Evolutionary conservation across 257 asterid species (phyloP).

Genomic region (Galeopsis tetrahit): DNA sequence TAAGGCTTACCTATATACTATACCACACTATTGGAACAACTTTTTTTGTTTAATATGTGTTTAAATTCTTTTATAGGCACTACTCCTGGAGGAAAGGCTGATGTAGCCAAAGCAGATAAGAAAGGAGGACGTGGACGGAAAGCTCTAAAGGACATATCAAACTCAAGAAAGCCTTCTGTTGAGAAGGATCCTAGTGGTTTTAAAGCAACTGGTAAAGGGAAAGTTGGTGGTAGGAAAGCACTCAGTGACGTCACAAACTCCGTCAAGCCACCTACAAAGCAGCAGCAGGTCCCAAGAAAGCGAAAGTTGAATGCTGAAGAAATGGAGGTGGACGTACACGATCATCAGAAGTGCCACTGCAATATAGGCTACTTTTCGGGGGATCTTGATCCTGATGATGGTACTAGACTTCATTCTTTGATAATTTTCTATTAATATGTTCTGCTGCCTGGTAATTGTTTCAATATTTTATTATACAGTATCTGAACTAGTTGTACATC

Average conservation of each 20-base stretch:
- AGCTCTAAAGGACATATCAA: conserved; percentile 89
- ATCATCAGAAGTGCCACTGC: conserved; percentile 63
- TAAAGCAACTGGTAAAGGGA: conserved; percentile 55
- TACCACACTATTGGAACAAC: neutral
- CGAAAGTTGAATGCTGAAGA: too few species aligned
- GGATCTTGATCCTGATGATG: conserved; percentile 65
- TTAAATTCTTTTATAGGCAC: conserved; percentile 33
- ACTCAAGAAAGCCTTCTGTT: conserved; percentile 63
- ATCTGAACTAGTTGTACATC: conserved; percentile 35
- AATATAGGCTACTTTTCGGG: conserved; percentile 50
- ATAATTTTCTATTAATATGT: conserved; percentile 6
- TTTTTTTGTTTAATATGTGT: neutral
- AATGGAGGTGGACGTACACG: conserved; percentile 38
- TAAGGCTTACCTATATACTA: conserved; percentile 25
- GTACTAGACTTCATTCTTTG: conserved; percentile 34
- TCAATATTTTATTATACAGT: neutral
- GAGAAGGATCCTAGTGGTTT: conserved; percentile 53
- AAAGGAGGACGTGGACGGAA: conserved; percentile 61
- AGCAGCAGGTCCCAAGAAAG: neutral
- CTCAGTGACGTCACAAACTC: conserved; percentile 84
- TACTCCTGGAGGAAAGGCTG: conserved; percentile 57
- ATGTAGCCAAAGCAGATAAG: conserved; percentile 49
- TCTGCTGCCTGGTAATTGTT: neutral
- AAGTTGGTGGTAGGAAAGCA: conserved; percentile 67
- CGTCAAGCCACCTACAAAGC: conserved; percentile 51